These are phyloP conservation scores for Leucosporidium creatinivorum DNA, from an alignment of 768 basidiomycete species.

Conservation along the genomic window DNA sequence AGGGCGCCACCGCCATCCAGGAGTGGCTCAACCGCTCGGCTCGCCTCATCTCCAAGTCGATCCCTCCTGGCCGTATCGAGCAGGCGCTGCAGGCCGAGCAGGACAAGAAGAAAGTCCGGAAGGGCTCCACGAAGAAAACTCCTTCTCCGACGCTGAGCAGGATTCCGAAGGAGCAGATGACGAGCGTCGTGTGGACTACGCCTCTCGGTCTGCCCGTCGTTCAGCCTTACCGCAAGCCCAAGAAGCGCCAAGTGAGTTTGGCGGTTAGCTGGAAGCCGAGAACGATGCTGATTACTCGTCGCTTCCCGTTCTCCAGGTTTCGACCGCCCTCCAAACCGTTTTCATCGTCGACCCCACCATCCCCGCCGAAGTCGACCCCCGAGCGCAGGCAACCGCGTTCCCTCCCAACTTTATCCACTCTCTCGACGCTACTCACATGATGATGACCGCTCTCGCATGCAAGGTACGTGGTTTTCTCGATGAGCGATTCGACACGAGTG, in stretches of 20 bases:
- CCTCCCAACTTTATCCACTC: constrained; percentile 98
- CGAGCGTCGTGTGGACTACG: constrained; percentile 91
- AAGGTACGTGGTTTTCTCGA: constrained; percentile 49
- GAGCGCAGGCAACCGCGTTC: constrained; percentile 92
- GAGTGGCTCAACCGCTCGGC: constrained; percentile 80
- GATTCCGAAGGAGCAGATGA: constrained; percentile 83
- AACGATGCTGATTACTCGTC: neutral
- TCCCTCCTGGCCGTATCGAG: constrained; percentile 54
- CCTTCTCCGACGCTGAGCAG: constrained; percentile 40
- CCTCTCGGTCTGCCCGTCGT: constrained; percentile 91
- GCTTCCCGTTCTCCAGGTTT: no score
- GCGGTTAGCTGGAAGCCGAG: neutral
- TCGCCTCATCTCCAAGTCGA: constrained; percentile 74
- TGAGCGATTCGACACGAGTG: neutral
- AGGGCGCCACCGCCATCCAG: constrained; percentile 85
- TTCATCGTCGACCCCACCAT: constrained; percentile 80
- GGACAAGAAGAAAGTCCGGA: constrained; percentile 7
- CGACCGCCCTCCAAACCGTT: constrained; percentile 75
- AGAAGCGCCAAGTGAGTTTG: constrained; percentile 57
- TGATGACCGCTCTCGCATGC: constrained; percentile 88
- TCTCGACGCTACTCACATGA: constrained; percentile 97
- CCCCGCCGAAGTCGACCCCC: constrained; percentile 67
- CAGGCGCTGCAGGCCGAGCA: constrained; percentile 27
- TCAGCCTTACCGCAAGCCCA: constrained; percentile 83
- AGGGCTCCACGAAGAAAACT: neutral